Evolutionary conservation across 2,329 filamentous ascomycete species (phyloP), one percentile per base, ranked within the genome.

Genomic region (Sphaerulina populicola): DNA sequence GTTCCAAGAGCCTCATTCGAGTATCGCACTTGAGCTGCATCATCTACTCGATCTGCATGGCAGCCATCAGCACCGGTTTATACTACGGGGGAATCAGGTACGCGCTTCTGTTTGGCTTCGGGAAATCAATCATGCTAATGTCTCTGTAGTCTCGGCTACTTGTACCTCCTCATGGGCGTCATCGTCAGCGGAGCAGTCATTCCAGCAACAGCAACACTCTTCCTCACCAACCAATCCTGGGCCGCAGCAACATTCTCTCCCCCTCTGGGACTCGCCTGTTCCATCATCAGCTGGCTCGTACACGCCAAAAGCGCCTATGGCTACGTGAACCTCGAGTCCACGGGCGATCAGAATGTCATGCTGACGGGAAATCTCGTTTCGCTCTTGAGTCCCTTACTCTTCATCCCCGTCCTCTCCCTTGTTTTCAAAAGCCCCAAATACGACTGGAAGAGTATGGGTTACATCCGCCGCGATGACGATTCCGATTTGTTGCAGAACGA

Each of bases 331-430:
- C 84, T 94, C 40, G 76, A 72, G 0, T 87, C 83, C 60, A 89
- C 86, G 0, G 88, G 88, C 2, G 78, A 38, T 18, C 57, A 67
- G 68, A 79, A 85, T 54, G 85, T 87, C n/a, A 93, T 93, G 87
- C 72, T 94, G 31, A 87, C 85, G 1, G 88, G 88, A 23, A 93
- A 94, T 59, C 85, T 94, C 3, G 80, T 82, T 1, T 88, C 88
- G 0, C 76, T 94, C 2, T 79, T 93, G 9, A 85, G 84, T 0
- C 88, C 88, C 0, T 54, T 87, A 0, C 63, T 90, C 33, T 82
- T 91, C 62, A 77, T 90, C 4, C 86, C 87, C 0, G 53, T 89
- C 40, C 74, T 93, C 18, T 90, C 86, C 0, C 77, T 82, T 44
- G 69, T 48, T 3, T 83, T 87, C 55, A 80, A 81, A 15, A 64